Conservation (phyloP, 129 eudicot genomes). For the Cynara cardunculus region DNA sequence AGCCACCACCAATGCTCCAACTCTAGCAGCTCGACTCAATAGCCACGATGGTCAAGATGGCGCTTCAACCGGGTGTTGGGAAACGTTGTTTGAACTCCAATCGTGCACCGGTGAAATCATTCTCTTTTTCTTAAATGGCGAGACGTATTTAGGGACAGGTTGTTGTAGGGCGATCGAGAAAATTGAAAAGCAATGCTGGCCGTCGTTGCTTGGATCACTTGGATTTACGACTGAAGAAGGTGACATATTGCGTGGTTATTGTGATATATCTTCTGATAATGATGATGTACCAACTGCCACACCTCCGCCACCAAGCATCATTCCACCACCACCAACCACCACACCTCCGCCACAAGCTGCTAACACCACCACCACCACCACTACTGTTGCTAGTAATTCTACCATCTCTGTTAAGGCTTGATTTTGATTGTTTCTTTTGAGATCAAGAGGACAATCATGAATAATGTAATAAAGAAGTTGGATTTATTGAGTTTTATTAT, state of each 20-base stretch:
- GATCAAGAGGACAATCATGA: background rate
- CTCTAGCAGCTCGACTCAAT: slow-evolving; percentile 30
- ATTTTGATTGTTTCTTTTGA: background rate
- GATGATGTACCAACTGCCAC: slow-evolving; percentile 8
- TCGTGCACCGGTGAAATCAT: slow-evolving; percentile 64
- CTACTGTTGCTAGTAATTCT: background rate
- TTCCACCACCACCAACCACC: background rate
- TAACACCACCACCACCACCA: background rate
- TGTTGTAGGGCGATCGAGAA: slow-evolving; percentile 53
- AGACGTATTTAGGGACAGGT: slow-evolving; percentile 46
- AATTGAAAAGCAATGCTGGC: slow-evolving; percentile 57
- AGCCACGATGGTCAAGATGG: slow-evolving; percentile 22
- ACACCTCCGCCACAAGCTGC: background rate
- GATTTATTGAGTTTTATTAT: background rate
- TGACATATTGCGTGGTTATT: slow-evolving; percentile 55
- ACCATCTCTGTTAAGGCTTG: background rate
- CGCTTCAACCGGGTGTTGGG: slow-evolving; percentile 54
- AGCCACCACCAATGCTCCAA: slow-evolving; percentile 11
- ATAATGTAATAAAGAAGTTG: slow-evolving; percentile 16
- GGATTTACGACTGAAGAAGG: slow-evolving; percentile 59
- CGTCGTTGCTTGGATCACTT: slow-evolving; percentile 48
- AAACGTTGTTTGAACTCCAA: slow-evolving; percentile 55
- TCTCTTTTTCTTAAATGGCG: slow-evolving; percentile 59
- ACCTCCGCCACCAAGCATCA: slow-evolving; percentile 8
- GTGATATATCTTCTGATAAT: slow-evolving; percentile 34